Evolutionary conservation across 371 early-diverging fungal species (phyloP).

Genomic region (Batrachochytrium dendrobatidis): DNA sequence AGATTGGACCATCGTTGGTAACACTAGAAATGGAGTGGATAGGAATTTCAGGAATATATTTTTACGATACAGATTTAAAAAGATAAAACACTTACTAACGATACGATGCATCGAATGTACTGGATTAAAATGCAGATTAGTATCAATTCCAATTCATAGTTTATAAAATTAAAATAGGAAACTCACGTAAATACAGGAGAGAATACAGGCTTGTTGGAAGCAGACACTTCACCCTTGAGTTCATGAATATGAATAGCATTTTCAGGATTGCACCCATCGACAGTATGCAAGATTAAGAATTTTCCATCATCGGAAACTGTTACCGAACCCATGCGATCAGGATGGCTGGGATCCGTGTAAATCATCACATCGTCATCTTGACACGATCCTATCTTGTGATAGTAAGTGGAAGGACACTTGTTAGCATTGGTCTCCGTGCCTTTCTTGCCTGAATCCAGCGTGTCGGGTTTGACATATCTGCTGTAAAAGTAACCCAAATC

Average conservation of each 20-base stretch:
- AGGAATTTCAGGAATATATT: too few relatives aligned
- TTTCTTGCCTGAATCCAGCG: constrained; percentile 36
- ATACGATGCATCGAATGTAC: constrained; percentile 46
- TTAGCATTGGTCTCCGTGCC: constrained; percentile 58
- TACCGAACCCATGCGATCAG: constrained; percentile 31
- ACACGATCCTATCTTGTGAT: constrained; percentile 48
- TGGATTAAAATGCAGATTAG: too few relatives aligned
- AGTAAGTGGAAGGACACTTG: constrained; percentile 31
- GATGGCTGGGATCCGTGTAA: constrained; percentile 41
- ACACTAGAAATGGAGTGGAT: too few relatives aligned
- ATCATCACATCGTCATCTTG: constrained; percentile 41
- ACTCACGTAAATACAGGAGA: constrained; percentile 6
- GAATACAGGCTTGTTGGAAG: not conserved
- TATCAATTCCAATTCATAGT: too few relatives aligned
- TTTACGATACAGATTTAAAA: not conserved
- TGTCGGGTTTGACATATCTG: constrained; percentile 32
- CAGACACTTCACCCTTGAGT: constrained; percentile 18
- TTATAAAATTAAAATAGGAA: constrained; percentile 18
- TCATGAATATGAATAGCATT: constrained; percentile 47
- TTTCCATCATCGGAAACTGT: constrained; percentile 45
- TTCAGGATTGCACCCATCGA: constrained; percentile 39
- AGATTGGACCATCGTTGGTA: constrained; percentile 48
- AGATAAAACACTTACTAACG: constrained; percentile 26
- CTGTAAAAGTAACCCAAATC: constrained; percentile 59
- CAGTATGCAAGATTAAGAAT: constrained; percentile 41